These are phyloP conservation scores for Teunomyces tritomae DNA, from an alignment of 805 yeast species.

Conservation along the genomic window DNA sequence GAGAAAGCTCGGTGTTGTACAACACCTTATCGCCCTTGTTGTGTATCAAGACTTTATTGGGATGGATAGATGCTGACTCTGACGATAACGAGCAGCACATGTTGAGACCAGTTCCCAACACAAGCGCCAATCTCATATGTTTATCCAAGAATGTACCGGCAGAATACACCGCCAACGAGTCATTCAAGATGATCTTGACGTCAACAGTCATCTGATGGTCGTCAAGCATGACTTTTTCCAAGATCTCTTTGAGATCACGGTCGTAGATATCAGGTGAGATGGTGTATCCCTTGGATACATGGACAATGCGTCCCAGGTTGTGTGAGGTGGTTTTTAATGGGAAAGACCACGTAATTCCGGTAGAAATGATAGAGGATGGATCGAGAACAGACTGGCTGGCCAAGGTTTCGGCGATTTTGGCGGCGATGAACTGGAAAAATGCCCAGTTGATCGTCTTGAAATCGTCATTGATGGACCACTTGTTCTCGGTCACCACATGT, in stretches of 20 bases:
- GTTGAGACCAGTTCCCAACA: constrained; percentile 70
- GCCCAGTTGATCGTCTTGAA: constrained; percentile 37
- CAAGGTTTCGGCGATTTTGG: constrained; percentile 29
- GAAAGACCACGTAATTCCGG: constrained; percentile 59
- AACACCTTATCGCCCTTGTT: constrained; percentile 17
- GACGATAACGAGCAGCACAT: constrained; percentile 41
- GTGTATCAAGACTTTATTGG: constrained; percentile 9
- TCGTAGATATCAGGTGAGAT: constrained; percentile 42
- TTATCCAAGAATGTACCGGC: constrained; percentile 46
- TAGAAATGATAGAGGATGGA: constrained; percentile 19
- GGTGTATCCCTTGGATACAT: constrained; percentile 62
- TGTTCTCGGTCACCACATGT: constrained; percentile 25
- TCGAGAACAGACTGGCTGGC: constrained; percentile 15
- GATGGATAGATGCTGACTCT: constrained; percentile 16
- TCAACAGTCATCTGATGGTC: constrained; percentile 26
- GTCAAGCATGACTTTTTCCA: constrained; percentile 31
- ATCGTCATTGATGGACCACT: constrained; percentile 39
- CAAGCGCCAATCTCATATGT: constrained; percentile 48
- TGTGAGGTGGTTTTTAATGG: constrained; percentile 44
- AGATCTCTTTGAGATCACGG: constrained; percentile 39
- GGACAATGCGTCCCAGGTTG: constrained; percentile 44
- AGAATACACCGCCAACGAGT: constrained; percentile 62
- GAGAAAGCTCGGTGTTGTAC: constrained; percentile 53
- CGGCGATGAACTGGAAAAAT: constrained; percentile 46
- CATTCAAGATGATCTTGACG: constrained; percentile 54